Conservation (phyloP, 331 rosid species). For the Ulmus americana region DNA sequence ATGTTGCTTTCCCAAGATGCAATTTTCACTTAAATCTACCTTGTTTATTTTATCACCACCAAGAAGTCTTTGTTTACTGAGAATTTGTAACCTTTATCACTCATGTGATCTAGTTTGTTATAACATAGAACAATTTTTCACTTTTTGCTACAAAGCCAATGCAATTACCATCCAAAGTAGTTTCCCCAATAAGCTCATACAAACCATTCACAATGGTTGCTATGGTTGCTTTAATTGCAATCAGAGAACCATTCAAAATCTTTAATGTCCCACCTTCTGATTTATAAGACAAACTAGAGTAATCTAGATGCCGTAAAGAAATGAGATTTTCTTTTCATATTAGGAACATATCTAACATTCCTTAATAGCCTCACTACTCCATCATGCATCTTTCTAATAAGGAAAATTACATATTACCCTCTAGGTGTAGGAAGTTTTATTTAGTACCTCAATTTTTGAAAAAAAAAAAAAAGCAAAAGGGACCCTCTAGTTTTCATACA, state of each 20-base stretch:
- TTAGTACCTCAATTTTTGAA: no score
- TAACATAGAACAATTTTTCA: neutral
- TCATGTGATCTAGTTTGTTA: no score
- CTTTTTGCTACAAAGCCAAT: neutral
- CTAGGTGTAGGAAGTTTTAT: no score
- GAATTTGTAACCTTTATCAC: neutral
- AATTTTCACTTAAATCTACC: neutral
- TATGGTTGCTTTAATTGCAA: neutral
- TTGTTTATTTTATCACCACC: no score
- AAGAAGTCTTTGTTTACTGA: neutral
- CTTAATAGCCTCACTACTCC: neutral
- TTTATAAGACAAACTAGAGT: neutral
- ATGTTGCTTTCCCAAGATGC: neutral
- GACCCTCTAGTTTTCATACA: no score
- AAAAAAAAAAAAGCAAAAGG: no score
- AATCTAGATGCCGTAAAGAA: neutral
- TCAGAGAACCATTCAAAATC: neutral
- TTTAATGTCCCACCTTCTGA: neutral
- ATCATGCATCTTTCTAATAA: no score
- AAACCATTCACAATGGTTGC: neutral
- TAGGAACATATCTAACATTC: neutral
- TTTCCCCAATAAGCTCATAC: neutral
- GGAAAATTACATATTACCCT: no score
- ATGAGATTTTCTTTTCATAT: neutral
- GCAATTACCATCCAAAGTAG: neutral